Evolutionary conservation across 225 moss, liverwort and hornwort species (phyloP), one percentile per base, ranked within the genome.

Genomic region (Thuidium tamariscinum): DNA sequence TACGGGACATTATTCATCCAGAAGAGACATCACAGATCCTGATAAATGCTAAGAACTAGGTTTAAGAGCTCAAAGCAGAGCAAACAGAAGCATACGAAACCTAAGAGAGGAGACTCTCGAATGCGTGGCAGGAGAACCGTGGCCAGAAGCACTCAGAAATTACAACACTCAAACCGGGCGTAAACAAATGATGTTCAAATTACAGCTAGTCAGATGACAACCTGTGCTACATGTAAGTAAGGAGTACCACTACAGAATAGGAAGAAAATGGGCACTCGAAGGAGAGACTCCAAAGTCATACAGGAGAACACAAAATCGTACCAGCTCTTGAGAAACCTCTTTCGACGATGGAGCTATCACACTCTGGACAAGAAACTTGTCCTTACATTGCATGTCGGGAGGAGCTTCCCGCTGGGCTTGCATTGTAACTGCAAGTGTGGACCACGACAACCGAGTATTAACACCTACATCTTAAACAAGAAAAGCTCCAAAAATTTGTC

Each of bases 331-430:
- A 74, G 93, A 92, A 42, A 97, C 95, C 20, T 97, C 98, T 86
- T 95, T 96, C 9, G 91, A 86, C 21, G 90, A 87, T 32, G 97
- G 92, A 65, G 96, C 93, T 86, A 95, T 85, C 34, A 99, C 96
- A 86, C 97, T 99, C 87, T 99, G 98, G 61, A 99, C 98, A 90
- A 99, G 97, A 91, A 97, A 99, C 81, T 99, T 99, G 89, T 99
- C 98, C 87, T 99, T 99, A 93, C 98, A 99, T 91, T 94, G 95
- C 98, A 99, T 99, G 67, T 97, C 98, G 62, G 93, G 95, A 56
- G 97, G 98, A 77, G 94, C 96, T 91, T 99, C 98, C 79, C 90
- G 88, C 76, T 99, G 98, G 8, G 96, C 95, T 95, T 99, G 98
- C 98, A 99, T 99, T 66, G 97, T 99, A 37, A 99, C 98, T 99